Percentiles rank a stretch among this genome's conserved stretches.
Evolutionary conservation across 2,329 filamentous ascomycete genomes (phyloP).

Genomic region (Aspergillus latus): DNA sequence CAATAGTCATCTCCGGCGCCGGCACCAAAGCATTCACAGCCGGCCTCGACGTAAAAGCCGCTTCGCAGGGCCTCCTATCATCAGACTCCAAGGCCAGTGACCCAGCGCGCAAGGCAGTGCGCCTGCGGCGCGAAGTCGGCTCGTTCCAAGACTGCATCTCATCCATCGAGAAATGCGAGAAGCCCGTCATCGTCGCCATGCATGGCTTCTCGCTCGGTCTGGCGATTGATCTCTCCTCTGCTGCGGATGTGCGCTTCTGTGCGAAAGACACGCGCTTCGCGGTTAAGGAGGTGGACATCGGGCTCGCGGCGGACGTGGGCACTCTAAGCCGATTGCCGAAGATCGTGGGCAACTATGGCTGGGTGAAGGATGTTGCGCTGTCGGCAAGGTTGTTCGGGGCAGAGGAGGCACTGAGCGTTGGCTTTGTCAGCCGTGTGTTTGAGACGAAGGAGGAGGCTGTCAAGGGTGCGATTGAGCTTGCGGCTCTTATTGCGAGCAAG

Average conservation of each 20-base stretch:
- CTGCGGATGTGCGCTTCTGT: constrained; percentile 46
- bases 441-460: constrained; percentile 62
- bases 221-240: constrained; percentile 63
- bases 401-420: constrained; percentile 46
- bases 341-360: constrained; percentile 46
- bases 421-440: constrained; percentile 45
- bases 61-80: constrained; percentile 55
- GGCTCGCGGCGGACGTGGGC: constrained; percentile 50
- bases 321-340: constrained; percentile 50
- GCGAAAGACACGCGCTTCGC: constrained; percentile 38
- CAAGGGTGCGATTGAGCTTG: constrained; percentile 62
- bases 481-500: constrained; percentile 69
- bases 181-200: constrained; percentile 80
- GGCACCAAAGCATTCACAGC: constrained; percentile 83
- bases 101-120: constrained; percentile 62
- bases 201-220: constrained; percentile 78
- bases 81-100: constrained; percentile 47
- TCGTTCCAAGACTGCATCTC: constrained; percentile 80
- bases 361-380: constrained; percentile 51
- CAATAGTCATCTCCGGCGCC: constrained; percentile 75
- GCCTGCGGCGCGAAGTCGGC: constrained; percentile 66
- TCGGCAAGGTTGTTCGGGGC: constrained; percentile 46
- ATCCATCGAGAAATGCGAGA: constrained; percentile 81
- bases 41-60: constrained; percentile 78
- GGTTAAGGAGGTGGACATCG: constrained; percentile 53